A percentile compares a stretch with the other conserved stretches of the same genome.
Conservation (phyloP, 352 stramenopile genomes). For the Thraustotheca clavata region DNA sequence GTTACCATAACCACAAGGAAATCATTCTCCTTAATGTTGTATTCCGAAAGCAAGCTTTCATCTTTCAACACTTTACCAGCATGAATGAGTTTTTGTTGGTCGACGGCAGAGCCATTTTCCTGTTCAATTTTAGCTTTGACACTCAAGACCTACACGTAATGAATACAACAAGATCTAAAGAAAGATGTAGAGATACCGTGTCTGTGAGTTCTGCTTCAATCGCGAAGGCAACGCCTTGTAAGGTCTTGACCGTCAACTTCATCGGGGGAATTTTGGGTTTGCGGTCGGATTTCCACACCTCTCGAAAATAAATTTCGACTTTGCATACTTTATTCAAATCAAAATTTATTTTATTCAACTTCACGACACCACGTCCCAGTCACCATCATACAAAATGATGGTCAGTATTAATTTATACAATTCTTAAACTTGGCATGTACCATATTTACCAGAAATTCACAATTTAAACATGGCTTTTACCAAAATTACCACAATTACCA, state of each 20-base stretch:
- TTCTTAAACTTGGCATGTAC: too few relatives aligned
- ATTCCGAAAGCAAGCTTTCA: conserved; percentile 65
- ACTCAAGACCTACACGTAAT: conserved; percentile 40
- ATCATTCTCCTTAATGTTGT: conserved; percentile 83
- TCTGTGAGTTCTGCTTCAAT: conserved; percentile 65
- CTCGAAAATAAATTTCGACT: background rate
- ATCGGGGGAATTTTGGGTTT: conserved; percentile 30
- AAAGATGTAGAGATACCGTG: conserved; percentile 30
- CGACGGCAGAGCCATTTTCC: conserved; percentile 54
- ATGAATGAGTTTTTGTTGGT: conserved; percentile 82
- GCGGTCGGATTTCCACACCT: background rate
- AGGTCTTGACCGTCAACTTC: conserved; percentile 84
- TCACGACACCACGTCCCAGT: background rate
- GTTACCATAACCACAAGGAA: conserved; percentile 86
- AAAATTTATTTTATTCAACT: conserved; percentile 1
- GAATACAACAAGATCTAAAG: background rate
- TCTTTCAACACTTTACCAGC: conserved; percentile 85
- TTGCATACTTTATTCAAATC: background rate
- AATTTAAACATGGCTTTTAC: too few relatives aligned
- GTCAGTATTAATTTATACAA: too few relatives aligned
- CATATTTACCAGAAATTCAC: too few relatives aligned
- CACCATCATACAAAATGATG: too few relatives aligned
- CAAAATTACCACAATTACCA: too few relatives aligned
- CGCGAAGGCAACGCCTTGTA: conserved; percentile 74
- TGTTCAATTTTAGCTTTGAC: conserved; percentile 79